A percentile compares a stretch with the other conserved stretches of the same genome.
Evolutionary conservation across 2,329 filamentous ascomycete species (phyloP).

Genomic region (Penicillium sp.): DNA sequence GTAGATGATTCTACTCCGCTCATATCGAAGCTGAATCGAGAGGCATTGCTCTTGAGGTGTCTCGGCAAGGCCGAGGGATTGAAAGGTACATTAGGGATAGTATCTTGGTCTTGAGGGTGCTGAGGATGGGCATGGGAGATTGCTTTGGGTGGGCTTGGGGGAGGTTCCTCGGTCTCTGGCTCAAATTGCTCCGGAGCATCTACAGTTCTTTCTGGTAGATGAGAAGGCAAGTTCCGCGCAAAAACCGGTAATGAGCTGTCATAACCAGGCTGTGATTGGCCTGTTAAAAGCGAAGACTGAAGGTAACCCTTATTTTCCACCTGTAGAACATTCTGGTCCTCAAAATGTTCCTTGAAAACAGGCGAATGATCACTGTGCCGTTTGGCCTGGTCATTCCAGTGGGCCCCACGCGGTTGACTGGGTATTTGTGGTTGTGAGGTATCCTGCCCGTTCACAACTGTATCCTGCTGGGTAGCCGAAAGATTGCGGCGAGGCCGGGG

Average conservation of each 20-base stretch:
- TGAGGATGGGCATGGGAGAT: constrained; percentile 14
- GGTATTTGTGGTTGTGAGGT: constrained; percentile 14
- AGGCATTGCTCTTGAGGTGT: constrained; percentile 58
- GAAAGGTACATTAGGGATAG: constrained; percentile 32
- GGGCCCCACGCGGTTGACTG: constrained; percentile 15
- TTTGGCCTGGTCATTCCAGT: constrained; percentile 31
- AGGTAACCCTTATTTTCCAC: constrained; percentile 46
- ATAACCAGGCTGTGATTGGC: constrained; percentile 27
- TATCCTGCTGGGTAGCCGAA: constrained; percentile 24
- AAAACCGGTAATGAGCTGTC: constrained; percentile 45
- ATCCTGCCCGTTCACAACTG: constrained; percentile 18
- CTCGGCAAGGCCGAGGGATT: constrained; percentile 42
- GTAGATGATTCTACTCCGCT: constrained; percentile 57
- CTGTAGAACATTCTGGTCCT: constrained; percentile 45
- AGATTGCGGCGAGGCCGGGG: constrained; percentile 51
- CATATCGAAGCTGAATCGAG: constrained; percentile 66
- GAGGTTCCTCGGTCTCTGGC: constrained; percentile 6
- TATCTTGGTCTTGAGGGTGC: constrained; percentile 30
- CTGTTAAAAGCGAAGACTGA: constrained; percentile 41
- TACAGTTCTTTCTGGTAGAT: constrained; percentile 29
- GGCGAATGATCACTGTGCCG: constrained; percentile 52
- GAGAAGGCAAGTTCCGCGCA: constrained; percentile 44
- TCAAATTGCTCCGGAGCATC: constrained; percentile 10
- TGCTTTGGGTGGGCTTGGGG: constrained; percentile 6
- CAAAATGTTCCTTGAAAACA: constrained; percentile 62